phyloP scores from a whole-genome alignment of 257 asterid genomes.

The Parsonsia alboflavescens region DNA sequence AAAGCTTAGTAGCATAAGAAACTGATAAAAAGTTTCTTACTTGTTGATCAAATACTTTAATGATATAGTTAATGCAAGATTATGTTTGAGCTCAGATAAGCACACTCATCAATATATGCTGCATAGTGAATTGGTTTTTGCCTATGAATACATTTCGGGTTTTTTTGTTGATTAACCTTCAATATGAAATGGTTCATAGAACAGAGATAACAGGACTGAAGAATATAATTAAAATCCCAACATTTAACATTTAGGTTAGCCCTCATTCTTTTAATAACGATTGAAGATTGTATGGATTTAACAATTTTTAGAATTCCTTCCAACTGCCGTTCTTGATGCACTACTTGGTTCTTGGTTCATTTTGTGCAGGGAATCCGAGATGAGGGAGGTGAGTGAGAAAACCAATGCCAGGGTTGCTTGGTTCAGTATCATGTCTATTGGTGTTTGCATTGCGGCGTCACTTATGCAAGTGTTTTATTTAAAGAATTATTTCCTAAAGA shows the following conservation, averaged over 20 bases:
- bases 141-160: neutral
- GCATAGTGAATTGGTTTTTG: neutral
- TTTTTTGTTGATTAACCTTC: neutral
- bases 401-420: constrained; percentile 61
- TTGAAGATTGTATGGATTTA: neutral
- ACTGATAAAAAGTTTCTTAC: neutral
- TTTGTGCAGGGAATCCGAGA: constrained; percentile 42
- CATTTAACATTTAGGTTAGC: neutral
- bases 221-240: neutral
- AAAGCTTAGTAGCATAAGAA: neutral
- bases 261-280: neutral
- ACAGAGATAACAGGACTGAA: neutral
- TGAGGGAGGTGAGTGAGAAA: constrained; percentile 61
- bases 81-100: neutral
- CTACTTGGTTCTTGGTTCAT: neutral
- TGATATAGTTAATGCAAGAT: neutral
- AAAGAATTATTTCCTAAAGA: constrained; percentile 59
- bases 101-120: neutral
- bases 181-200: neutral
- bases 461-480: constrained; percentile 41
- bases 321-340: neutral
- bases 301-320: neutral
- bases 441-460: constrained; percentile 44
- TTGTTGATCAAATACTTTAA: neutral
- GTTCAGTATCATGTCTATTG: constrained; percentile 53